phyloP scores from a whole-genome alignment of 148 eudicot species.

The Rhododendron simsii region DNA sequence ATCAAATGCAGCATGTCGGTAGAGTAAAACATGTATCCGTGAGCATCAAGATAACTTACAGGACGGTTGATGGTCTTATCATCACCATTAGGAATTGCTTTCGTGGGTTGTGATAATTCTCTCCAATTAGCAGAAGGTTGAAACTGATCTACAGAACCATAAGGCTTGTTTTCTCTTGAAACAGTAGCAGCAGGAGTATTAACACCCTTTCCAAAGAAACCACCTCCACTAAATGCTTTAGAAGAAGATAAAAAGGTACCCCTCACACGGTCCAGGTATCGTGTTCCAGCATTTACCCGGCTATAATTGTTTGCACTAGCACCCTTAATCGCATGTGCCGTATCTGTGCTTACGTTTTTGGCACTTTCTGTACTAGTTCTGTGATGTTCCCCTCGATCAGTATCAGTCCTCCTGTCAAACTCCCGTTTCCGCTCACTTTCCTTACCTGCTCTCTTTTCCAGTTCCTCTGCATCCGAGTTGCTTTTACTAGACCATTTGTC shows the following conservation, averaged over 20 bases:
- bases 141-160: conserved; percentile 37
- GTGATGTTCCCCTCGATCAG: conserved; percentile 53
- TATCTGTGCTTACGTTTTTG: conserved; percentile 40
- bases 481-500: conserved; percentile 90
- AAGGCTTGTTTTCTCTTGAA: conserved; percentile 64
- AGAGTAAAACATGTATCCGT: neutral
- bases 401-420: conserved; percentile 52
- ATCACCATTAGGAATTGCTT: conserved; percentile 44
- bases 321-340: conserved; percentile 47
- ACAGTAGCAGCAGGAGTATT: conserved; percentile 32
- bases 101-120: conserved; percentile 46
- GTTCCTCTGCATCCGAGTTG: conserved; percentile 87
- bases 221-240: conserved; percentile 75
- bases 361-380: conserved; percentile 40
- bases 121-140: conserved; percentile 46
- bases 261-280: conserved; percentile 87
- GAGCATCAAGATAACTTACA: conserved; percentile 42
- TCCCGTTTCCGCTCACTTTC: conserved; percentile 59
- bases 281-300: conserved; percentile 67
- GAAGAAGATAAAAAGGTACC: conserved; percentile 85
- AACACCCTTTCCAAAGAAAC: conserved; percentile 70
- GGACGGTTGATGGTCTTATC: conserved; percentile 39
- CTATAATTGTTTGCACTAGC: conserved; percentile 38
- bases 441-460: conserved; percentile 65
- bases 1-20: conserved; percentile 1